Percentiles rank a stretch among this genome's conserved stretches.
Conservation (phyloP, 2,329 filamentous ascomycete species). For the Orbilia ellipsospora region DNA sequence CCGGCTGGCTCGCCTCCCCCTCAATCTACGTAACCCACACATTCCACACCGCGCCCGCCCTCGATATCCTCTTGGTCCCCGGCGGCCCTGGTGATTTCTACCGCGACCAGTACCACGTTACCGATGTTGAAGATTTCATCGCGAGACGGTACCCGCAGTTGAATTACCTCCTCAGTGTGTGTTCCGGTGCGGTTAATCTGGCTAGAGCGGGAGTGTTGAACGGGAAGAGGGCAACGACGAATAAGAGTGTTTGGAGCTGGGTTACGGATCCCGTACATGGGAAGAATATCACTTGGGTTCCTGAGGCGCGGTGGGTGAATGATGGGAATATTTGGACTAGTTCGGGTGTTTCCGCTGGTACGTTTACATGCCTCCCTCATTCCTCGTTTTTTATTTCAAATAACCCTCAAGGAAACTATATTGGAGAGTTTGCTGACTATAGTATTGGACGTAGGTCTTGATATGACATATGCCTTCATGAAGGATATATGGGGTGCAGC, state of each 20-base stretch:
- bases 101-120: slow-evolving; percentile 52
- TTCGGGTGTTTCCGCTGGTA: slow-evolving; percentile 73
- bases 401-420: too few species aligned
- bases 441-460: too few species aligned
- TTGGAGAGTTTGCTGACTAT: too few species aligned
- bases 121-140: slow-evolving; percentile 62
- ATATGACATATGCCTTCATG: slow-evolving; percentile 7
- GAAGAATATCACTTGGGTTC: slow-evolving; percentile 70
- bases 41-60: slow-evolving; percentile 56
- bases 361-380: not conserved
- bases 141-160: slow-evolving; percentile 65
- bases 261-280: slow-evolving; percentile 64
- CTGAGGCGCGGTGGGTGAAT: slow-evolving; percentile 72
- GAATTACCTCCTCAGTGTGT: slow-evolving; percentile 72
- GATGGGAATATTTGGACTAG: slow-evolving; percentile 76
- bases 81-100: slow-evolving; percentile 69
- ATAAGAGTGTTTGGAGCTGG: slow-evolving; percentile 65
- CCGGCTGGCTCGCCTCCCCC: slow-evolving; percentile 3
- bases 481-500: not conserved
- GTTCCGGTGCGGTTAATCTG: slow-evolving; percentile 72
- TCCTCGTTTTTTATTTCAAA: too few species aligned
- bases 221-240: slow-evolving; percentile 72
- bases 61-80: slow-evolving; percentile 75
- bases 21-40: slow-evolving; percentile 32
- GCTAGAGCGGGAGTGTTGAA: slow-evolving; percentile 72